Percentiles rank a stretch among this genome's conserved stretches.
Evolutionary conservation across 2,329 filamentous ascomycete species (phyloP).

Genomic region (Aspergillus oerlinghausenensis): DNA sequence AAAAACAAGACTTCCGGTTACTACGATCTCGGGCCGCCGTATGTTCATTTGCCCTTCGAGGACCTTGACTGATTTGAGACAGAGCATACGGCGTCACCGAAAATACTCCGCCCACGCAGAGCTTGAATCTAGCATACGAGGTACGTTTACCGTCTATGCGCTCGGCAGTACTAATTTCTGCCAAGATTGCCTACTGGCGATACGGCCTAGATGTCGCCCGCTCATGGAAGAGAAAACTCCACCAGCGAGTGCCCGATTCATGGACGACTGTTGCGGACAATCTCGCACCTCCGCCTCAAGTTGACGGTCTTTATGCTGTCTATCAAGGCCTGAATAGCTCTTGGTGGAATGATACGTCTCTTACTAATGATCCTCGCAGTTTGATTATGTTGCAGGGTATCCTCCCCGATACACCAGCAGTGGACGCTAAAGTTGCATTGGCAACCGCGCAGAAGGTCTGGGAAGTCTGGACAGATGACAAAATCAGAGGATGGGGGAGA

Average conservation of each 20-base stretch:
- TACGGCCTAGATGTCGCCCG: slow-evolving; percentile 9
- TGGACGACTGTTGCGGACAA: slow-evolving; percentile 5
- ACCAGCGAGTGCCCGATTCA: background rate
- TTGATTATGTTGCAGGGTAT: slow-evolving; percentile 14
- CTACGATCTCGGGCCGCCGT: slow-evolving; percentile 15
- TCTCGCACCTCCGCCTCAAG: slow-evolving; percentile 6
- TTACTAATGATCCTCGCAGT: slow-evolving; percentile 10
- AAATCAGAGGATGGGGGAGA: slow-evolving; percentile 14
- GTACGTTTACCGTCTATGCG: background rate
- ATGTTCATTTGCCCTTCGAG: background rate
- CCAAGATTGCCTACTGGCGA: slow-evolving; percentile 12
- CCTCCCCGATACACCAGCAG: slow-evolving; percentile 8
- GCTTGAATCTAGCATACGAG: slow-evolving; percentile 12
- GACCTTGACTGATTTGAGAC: background rate
- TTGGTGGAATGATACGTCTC: slow-evolving; percentile 8
- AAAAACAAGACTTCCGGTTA: slow-evolving; percentile 9
- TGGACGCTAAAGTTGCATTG: slow-evolving; percentile 1
- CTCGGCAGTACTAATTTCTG: background rate
- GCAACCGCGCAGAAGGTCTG: slow-evolving; percentile 8
- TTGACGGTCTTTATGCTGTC: slow-evolving; percentile 7
- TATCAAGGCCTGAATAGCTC: slow-evolving; percentile 12
- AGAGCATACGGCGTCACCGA: slow-evolving; percentile 14
- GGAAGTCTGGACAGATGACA: slow-evolving; percentile 10
- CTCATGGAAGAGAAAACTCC: slow-evolving; percentile 6
- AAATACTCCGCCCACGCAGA: slow-evolving; percentile 9